These are phyloP conservation scores for Odontarrhena argentea DNA, from an alignment of 345 rosid species.

Conservation along the genomic window DNA sequence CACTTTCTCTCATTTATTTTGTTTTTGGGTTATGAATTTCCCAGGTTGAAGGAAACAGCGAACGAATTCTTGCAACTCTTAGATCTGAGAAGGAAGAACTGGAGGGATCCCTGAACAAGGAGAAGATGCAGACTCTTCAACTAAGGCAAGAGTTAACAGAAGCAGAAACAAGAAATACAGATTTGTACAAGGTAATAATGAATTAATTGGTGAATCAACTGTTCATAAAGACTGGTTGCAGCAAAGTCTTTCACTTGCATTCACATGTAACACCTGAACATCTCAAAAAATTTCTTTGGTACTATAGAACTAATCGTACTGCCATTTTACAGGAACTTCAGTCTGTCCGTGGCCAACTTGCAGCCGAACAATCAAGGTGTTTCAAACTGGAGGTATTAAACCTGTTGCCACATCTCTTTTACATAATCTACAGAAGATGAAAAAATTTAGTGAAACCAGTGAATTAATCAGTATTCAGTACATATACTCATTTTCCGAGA, in stretches of 20 bases:
- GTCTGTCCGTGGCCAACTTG: conserved; percentile 93
- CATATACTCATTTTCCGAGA: not conserved
- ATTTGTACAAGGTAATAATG: conserved; percentile 71
- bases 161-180: conserved; percentile 72
- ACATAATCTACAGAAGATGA: conserved; percentile 4
- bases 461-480: not conserved
- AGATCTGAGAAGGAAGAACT: conserved; percentile 84
- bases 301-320: not conserved
- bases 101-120: conserved; percentile 69
- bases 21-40: conserved; percentile 47
- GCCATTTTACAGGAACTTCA: conserved; percentile 75
- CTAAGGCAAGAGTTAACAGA: conserved; percentile 77
- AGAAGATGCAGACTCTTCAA: conserved; percentile 65
- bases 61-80: conserved; percentile 51
- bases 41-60: conserved; percentile 53
- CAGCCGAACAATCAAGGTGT: conserved; percentile 93
- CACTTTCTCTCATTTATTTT: conserved; percentile 9
- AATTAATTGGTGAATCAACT: conserved; percentile 25
- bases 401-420: conserved; percentile 14
- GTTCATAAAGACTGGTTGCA: conserved; percentile 19
- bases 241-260: conserved; percentile 5
- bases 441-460: conserved; percentile 3
- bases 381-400: conserved; percentile 89
- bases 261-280: conserved; percentile 3
- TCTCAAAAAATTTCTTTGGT: not conserved